Conservation (phyloP, 208 protist genomes). For the Leishmania tropica region DNA sequence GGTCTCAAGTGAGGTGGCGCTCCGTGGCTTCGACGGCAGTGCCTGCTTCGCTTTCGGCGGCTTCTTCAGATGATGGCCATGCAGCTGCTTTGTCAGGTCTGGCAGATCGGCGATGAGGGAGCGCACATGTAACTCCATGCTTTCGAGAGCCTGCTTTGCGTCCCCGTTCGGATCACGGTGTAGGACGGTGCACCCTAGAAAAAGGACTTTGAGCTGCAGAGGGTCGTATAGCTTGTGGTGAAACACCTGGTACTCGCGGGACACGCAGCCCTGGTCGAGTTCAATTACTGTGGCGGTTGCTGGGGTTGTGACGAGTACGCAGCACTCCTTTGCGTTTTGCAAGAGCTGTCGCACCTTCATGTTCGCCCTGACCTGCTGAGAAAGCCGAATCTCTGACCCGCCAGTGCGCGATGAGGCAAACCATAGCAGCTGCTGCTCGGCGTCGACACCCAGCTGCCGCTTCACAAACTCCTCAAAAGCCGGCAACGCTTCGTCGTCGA, state of each 20-base stretch:
- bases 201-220: conserved; percentile 68
- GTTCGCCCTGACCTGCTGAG: conserved; percentile 45
- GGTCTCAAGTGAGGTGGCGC: conserved; percentile 26
- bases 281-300: conserved; percentile 42
- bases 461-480: conserved; percentile 62
- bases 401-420: conserved; percentile 39
- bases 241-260: conserved; percentile 66
- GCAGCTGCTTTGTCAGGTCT: conserved; percentile 38
- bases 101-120: conserved; percentile 56
- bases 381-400: conserved; percentile 35
- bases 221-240: conserved; percentile 91
- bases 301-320: conserved; percentile 64
- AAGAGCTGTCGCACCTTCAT: conserved; percentile 71
- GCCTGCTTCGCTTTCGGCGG: conserved; percentile 1
- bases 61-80: conserved; percentile 52
- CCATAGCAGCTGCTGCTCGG: conserved; percentile 63
- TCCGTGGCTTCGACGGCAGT: conserved; percentile 16
- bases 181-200: conserved; percentile 76
- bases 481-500: conserved; percentile 62
- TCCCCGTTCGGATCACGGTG: conserved; percentile 35
- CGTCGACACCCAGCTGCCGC: conserved; percentile 38
- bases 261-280: conserved; percentile 27
- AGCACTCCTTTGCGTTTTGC: conserved; percentile 65
- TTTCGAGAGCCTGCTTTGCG: conserved; percentile 35
- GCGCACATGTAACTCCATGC: conserved; percentile 58